Base-by-base conservation (phyloP, 139 green algal genomes). In the Coelastrella sp. region DNA sequence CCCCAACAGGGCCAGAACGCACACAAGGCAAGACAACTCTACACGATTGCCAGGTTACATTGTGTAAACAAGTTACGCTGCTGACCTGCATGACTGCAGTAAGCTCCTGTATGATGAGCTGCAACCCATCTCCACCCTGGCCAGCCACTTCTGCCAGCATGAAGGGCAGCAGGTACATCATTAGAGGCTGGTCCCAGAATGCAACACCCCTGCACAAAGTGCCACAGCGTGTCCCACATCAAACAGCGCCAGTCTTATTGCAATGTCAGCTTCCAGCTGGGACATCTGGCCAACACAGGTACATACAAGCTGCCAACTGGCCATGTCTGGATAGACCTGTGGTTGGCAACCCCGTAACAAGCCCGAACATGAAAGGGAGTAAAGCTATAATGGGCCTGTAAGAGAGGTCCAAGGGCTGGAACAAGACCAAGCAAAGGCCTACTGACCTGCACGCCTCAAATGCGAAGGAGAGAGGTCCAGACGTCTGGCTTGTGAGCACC, bases 141-240 rank as follows among this genome's bases (percentile, higher is more conserved):
- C 76, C 87, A 6, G 79, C 77, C 16, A 68, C 87, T n/a, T 86
- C 87, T 65, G 82, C 61, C 87, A 91, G 57, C 64, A 92, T 89
- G 19, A 98, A 96, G 0, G 98, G 98, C 85, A 99, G 92, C 76
- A 99, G 92, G 83, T 96, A 98, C 57, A 96, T 94, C 85, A 95
- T 96, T n/a, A 96, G 95, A 59, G 94, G 92, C 20, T 96, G 91
- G 95, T 99, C 98, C 59, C 93, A 92, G 23, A 92, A 89, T 59
- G 97, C 89, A 17, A 98, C 93, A 0, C 93, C 91, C 4, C 88
- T 92, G 74, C 96, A 80, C 5, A 22, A 32, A 22, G 4, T 22
- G 17, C 32, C 32, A 47, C 32, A 47, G 0, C 32, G 0, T 0
- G 32, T 47, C 32, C 32, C 32, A 71, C 64, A 71, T 71, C 64